A percentile compares a stretch with the other conserved stretches of the same genome.
phyloP scores from a whole-genome alignment of 805 yeast species.

The Nakazawaea ambrosiae region DNA sequence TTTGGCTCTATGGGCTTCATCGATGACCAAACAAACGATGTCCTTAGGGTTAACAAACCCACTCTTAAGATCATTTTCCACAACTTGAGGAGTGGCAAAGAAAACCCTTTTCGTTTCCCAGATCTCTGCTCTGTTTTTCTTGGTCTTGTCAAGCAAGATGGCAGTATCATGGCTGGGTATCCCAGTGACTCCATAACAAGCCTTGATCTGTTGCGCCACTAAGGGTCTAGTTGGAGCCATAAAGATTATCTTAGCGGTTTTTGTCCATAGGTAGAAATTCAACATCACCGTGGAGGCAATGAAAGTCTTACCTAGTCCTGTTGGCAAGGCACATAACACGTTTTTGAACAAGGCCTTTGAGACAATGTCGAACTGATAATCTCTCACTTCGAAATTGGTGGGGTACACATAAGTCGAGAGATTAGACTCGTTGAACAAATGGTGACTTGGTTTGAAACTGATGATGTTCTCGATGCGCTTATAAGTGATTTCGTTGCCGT shows the following conservation, averaged over 20 bases:
- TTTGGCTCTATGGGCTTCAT: slow-evolving; percentile 92
- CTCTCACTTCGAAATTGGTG: slow-evolving; percentile 74
- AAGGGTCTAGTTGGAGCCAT: slow-evolving; percentile 97
- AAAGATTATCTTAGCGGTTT: slow-evolving; percentile 70
- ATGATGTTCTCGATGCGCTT: slow-evolving; percentile 19
- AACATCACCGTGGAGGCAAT: slow-evolving; percentile 93
- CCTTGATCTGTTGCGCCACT: slow-evolving; percentile 93
- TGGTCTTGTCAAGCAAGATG: slow-evolving; percentile 51
- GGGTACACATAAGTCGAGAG: slow-evolving; percentile 67
- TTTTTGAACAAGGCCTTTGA: slow-evolving; percentile 65
- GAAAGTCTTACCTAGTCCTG: slow-evolving; percentile 96
- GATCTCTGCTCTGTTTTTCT: slow-evolving; percentile 57
- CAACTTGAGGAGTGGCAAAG: slow-evolving; percentile 94
- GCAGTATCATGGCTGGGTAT: slow-evolving; percentile 74
- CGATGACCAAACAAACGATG: slow-evolving; percentile 73
- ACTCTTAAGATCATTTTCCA: slow-evolving; percentile 76
- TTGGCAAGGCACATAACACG: slow-evolving; percentile 84
- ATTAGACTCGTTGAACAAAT: slow-evolving; percentile 32
- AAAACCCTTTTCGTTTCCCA: slow-evolving; percentile 78
- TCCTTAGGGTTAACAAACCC: slow-evolving; percentile 74
- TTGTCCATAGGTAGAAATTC: slow-evolving; percentile 84
- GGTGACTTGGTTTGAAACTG: slow-evolving; percentile 38
- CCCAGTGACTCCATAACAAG: slow-evolving; percentile 84
- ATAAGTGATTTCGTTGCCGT: slow-evolving; percentile 15
- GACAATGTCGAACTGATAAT: slow-evolving; percentile 82